Percentiles rank a stretch among this genome's conserved stretches.
phyloP scores from a whole-genome alignment of 2,329 filamentous ascomycete species.

The Colletotrichum acutatum region DNA sequence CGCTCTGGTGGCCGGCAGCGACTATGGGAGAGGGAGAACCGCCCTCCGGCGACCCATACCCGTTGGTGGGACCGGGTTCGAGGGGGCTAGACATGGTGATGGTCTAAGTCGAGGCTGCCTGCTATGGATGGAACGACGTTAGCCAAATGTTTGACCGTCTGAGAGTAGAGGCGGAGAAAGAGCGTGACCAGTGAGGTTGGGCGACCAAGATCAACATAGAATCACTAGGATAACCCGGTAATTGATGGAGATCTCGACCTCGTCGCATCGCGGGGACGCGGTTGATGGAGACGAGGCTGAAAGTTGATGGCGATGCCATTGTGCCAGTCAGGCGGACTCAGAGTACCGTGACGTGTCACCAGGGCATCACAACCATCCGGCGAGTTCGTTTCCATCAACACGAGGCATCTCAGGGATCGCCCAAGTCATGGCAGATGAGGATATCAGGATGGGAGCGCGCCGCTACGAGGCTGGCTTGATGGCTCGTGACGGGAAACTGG shows the following conservation, averaged over 20 bases:
- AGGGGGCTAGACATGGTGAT: conserved; percentile 73
- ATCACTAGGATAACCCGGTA: conserved; percentile 54
- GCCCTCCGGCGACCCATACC: conserved; percentile 68
- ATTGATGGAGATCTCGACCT: conserved; percentile 48
- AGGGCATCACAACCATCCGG: conserved; percentile 46
- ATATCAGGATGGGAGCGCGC: conserved; percentile 49
- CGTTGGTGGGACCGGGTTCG: conserved; percentile 73
- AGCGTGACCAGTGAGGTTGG: conserved; percentile 57
- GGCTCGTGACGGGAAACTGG: conserved; percentile 48
- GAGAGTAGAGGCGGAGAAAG: not conserved
- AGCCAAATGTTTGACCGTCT: conserved; percentile 42
- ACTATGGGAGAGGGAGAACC: conserved; percentile 54
- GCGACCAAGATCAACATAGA: conserved; percentile 44
- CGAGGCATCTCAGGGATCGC: conserved; percentile 39
- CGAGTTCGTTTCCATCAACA: conserved; percentile 50
- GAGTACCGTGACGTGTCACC: conserved; percentile 37
- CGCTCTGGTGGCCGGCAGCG: conserved; percentile 64
- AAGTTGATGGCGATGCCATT: conserved; percentile 57
- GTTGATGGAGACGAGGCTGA: conserved; percentile 62
- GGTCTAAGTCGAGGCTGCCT: conserved; percentile 70
- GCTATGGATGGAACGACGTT: conserved; percentile 49
- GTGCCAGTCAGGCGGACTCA: conserved; percentile 42
- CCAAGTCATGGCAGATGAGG: conserved; percentile 41
- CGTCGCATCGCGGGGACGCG: conserved; percentile 56
- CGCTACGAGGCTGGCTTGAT: conserved; percentile 47